Base-by-base conservation (phyloP, 1,284 basidiomycete species). In the Irpex sp. region DNA sequence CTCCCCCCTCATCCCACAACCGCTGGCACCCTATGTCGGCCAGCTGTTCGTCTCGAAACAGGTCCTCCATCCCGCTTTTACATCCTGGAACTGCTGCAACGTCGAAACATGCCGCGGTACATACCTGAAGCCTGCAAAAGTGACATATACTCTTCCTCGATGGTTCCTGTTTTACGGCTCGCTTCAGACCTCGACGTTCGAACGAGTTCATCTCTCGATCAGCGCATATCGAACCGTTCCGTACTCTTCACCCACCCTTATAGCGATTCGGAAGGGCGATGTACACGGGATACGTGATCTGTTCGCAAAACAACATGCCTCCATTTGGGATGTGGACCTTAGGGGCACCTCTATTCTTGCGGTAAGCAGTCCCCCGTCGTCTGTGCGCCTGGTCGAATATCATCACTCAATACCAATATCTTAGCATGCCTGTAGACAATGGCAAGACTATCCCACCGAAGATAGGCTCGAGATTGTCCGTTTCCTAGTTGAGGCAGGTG, bases 351-450 rank as follows among this genome's bases (percentile, higher is more conserved):
- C 39, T 16, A 6, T 45, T 2, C n/a, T 45, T 6, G 0, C 0
- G 4, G 39, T 16, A 45, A 45, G 12, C 8, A 33, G 6, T 33
- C 28, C 6, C 28, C 23, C 23, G 23, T 23, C 23, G 23, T 7
- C 28, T 7, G 28, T 33, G 2, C 28, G 5, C 6, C 6, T 33
- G 5, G 28, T 2, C 28, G 28, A 2, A 33, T 33, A 33, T 33
- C 1, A 33, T 33, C 2, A 33, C 28, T 33, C 1, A 33, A 33
- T 33, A 7, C 28, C 28, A 7, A 33, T 33, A 7, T 33, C 28
- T 33, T 3, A 33, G 28, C 6, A 3, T 1, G 39, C 39, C 14
- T 45, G 39, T n/a, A 5, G 4, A 81, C 63, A 5, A 45, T 45
- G 39, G 39, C 39, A 45, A 45, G 2, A n/a, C 39, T n/a, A 45